These are phyloP conservation scores for Phytomonas serpens DNA, from an alignment of 208 protist species.

Conservation along the genomic window DNA sequence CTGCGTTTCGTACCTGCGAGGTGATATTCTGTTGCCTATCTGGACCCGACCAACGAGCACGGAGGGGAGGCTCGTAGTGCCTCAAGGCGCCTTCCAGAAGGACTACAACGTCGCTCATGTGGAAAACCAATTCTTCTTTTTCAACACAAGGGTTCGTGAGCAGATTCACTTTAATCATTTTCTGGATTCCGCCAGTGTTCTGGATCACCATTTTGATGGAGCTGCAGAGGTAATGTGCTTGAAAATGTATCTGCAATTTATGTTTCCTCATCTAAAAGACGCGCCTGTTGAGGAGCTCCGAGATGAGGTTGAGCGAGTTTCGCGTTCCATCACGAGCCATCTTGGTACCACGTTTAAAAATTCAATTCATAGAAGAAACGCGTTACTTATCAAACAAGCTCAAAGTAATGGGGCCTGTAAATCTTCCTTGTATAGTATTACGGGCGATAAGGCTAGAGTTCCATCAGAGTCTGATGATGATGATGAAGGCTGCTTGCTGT, in stretches of 20 bases:
- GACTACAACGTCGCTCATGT: constrained; percentile 64
- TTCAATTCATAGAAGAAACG: constrained; percentile 64
- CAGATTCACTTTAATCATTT: constrained; percentile 88
- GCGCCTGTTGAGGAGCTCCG: constrained; percentile 26
- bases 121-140: constrained; percentile 94
- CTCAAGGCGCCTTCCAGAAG: constrained; percentile 50
- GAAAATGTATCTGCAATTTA: constrained; percentile 53
- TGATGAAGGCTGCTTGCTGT: neutral
- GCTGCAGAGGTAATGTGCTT: constrained; percentile 88
- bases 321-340: constrained; percentile 53
- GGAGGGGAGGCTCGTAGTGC: constrained; percentile 90
- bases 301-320: constrained; percentile 46
- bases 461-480: neutral
- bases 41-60: constrained; percentile 95
- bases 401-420: neutral
- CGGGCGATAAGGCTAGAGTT: neutral
- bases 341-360: constrained; percentile 64
- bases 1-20: constrained; percentile 80
- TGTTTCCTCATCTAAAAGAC: constrained; percentile 33
- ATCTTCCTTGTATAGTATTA: neutral
- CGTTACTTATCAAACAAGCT: constrained; percentile 69
- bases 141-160: constrained; percentile 90
- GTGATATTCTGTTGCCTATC: constrained; percentile 89
- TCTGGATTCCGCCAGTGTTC: constrained; percentile 33
- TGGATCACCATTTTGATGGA: constrained; percentile 94